Conservation (phyloP, 202 grass and related monocot species). For the Eragrostis tef region DNA sequence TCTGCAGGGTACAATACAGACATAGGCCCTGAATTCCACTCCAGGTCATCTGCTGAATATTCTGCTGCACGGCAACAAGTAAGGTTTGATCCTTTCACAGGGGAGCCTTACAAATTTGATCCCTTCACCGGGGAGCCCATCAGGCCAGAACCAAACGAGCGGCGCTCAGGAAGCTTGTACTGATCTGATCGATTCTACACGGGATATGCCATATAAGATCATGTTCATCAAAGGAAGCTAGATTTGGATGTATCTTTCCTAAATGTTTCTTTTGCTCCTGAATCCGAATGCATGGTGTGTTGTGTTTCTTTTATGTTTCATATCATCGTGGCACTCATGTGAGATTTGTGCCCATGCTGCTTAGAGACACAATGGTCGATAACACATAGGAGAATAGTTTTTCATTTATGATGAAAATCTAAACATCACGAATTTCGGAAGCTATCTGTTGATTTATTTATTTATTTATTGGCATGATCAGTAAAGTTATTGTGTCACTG, state of each 20-base stretch:
- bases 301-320: slow-evolving; percentile 13
- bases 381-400: neutral
- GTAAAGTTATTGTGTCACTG: neutral
- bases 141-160: slow-evolving; percentile 40
- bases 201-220: slow-evolving; percentile 26
- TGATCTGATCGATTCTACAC: slow-evolving; percentile 8
- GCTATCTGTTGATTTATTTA: too few relatives aligned
- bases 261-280: neutral
- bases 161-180: slow-evolving; percentile 48
- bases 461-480: too few relatives aligned
- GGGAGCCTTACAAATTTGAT: slow-evolving; percentile 83
- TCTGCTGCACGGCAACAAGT: slow-evolving; percentile 51
- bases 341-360: neutral
- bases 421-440: neutral
- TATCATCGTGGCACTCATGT: slow-evolving; percentile 9
- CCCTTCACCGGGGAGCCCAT: slow-evolving; percentile 79
- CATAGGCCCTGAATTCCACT: slow-evolving; percentile 24
- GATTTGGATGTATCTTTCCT: slow-evolving; percentile 16
- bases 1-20: slow-evolving; percentile 39
- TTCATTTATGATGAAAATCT: neutral
- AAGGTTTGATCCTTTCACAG: slow-evolving; percentile 86
- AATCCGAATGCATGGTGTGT: slow-evolving; percentile 1
- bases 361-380: neutral
- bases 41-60: slow-evolving; percentile 51
- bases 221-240: slow-evolving; percentile 15